Evolutionary conservation across 116 monocot genomes (phyloP).

Genomic region (Phalaenopsis hybrid): DNA sequence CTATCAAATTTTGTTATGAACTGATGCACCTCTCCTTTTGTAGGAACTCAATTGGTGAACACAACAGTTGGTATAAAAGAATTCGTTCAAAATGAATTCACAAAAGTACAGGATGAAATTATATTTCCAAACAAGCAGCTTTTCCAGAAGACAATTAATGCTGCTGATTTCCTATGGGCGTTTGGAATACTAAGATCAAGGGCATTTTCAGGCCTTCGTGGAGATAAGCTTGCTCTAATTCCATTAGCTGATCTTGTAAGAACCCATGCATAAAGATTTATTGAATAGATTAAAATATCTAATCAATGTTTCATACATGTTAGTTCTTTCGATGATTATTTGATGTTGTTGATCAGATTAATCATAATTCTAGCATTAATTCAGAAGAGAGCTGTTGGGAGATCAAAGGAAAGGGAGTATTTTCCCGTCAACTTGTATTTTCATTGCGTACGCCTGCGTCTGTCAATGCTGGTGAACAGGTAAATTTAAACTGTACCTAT

Average conservation of each 20-base stretch:
- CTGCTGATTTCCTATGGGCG: conserved; percentile 72
- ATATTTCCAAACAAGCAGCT: conserved; percentile 52
- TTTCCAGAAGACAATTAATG: conserved; percentile 57
- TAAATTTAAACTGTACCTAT: conserved; percentile 11
- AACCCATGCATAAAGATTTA: neutral
- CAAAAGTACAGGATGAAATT: conserved; percentile 56
- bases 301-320: neutral
- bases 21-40: conserved; percentile 5
- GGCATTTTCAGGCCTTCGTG: conserved; percentile 73
- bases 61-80: conserved; percentile 75
- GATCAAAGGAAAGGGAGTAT: conserved; percentile 73
- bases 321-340: neutral
- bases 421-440: conserved; percentile 60
- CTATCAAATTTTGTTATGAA: neutral
- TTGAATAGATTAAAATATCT: neutral
- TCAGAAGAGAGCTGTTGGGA: conserved; percentile 65
- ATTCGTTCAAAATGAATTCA: conserved; percentile 68
- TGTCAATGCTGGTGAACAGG: conserved; percentile 78
- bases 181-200: conserved; percentile 89
- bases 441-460: conserved; percentile 48
- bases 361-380: conserved; percentile 56
- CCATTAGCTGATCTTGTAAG: too few relatives aligned
- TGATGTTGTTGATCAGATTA: conserved; percentile 33
- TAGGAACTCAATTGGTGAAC: conserved; percentile 85
- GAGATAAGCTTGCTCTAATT: conserved; percentile 78